Conservation (phyloP, 495 filamentous ascomycete species). For the Penicillium mononematosum region DNA sequence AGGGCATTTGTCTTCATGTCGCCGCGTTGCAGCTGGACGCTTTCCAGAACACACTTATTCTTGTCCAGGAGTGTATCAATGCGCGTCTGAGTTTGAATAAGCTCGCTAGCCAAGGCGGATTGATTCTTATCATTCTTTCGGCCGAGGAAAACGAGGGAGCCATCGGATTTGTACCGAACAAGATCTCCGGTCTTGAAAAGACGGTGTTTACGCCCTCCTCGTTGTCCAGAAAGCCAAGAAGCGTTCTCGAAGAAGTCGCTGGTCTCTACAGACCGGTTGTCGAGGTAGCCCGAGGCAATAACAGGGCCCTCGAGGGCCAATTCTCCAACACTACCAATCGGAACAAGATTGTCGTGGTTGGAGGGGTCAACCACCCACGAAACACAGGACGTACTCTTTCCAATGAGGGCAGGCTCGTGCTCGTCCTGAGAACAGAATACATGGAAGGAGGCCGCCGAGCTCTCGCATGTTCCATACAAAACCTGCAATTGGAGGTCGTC, state of each 20-base stretch:
- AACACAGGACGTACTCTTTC: slow-evolving; percentile 24
- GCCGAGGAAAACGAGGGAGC: slow-evolving; percentile 46
- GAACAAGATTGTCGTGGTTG: slow-evolving; percentile 52
- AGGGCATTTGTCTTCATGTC: slow-evolving; percentile 14
- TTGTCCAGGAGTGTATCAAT: slow-evolving; percentile 22
- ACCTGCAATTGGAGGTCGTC: slow-evolving; percentile 33
- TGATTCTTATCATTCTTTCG: slow-evolving; percentile 47
- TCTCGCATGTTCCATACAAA: slow-evolving; percentile 42
- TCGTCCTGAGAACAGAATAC: slow-evolving; percentile 1
- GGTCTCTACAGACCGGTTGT: slow-evolving; percentile 31
- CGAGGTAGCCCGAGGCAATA: slow-evolving; percentile 52
- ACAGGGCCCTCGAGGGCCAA: slow-evolving; percentile 60
- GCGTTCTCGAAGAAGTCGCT: slow-evolving; percentile 51
- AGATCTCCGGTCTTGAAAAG: slow-evolving; percentile 54
- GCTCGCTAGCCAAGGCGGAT: slow-evolving; percentile 47
- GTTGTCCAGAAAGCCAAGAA: slow-evolving; percentile 36
- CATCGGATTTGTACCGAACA: slow-evolving; percentile 52
- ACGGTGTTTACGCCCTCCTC: background rate
- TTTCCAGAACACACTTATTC: slow-evolving; percentile 28
- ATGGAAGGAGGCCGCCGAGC: slow-evolving; percentile 33
- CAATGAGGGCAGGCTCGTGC: slow-evolving; percentile 23
- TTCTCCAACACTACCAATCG: slow-evolving; percentile 60
- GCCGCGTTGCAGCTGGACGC: slow-evolving; percentile 17
- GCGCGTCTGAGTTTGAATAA: slow-evolving; percentile 46
- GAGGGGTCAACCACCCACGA: slow-evolving; percentile 58